These are phyloP conservation scores for Podospora tetraspora DNA, from an alignment of 495 filamentous ascomycete species.

Conservation along the genomic window DNA sequence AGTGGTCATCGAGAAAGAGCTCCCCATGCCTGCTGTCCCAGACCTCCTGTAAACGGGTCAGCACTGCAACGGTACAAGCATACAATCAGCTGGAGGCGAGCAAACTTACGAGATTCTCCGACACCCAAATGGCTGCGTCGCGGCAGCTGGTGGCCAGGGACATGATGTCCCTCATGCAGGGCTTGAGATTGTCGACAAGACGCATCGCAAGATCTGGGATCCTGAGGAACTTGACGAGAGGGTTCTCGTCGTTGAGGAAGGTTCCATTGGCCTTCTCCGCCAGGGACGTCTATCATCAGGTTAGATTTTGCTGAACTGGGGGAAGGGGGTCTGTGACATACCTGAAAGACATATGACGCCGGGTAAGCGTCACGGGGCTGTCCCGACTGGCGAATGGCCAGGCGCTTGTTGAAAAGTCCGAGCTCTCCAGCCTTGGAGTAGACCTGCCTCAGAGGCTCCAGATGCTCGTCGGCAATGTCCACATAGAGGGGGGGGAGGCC, in stretches of 20 bases:
- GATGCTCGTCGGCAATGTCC: background rate
- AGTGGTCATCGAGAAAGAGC: background rate
- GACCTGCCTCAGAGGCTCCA: background rate
- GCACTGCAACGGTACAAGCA: background rate
- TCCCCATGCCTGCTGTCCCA: slow-evolving; percentile 14
- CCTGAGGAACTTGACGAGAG: slow-evolving; percentile 6
- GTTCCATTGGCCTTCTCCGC: background rate
- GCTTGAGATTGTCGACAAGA: slow-evolving; percentile 8
- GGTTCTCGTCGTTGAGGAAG: background rate
- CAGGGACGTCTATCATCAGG: background rate
- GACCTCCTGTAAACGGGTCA: background rate
- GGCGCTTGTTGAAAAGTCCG: background rate
- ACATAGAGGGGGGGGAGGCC: background rate
- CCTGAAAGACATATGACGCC: background rate
- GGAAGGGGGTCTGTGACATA: too few relatives aligned
- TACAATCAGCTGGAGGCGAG: background rate
- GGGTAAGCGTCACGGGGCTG: background rate
- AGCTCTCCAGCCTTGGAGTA: background rate
- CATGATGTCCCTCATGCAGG: slow-evolving; percentile 15
- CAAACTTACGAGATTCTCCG: background rate
- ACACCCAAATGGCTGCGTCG: background rate
- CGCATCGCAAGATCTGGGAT: slow-evolving; percentile 5
- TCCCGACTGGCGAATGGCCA: background rate
- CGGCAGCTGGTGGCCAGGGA: slow-evolving; percentile 17
- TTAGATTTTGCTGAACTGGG: background rate